phyloP scores from a whole-genome alignment of 768 basidiomycete species.

The Leccinum barrowsii region DNA sequence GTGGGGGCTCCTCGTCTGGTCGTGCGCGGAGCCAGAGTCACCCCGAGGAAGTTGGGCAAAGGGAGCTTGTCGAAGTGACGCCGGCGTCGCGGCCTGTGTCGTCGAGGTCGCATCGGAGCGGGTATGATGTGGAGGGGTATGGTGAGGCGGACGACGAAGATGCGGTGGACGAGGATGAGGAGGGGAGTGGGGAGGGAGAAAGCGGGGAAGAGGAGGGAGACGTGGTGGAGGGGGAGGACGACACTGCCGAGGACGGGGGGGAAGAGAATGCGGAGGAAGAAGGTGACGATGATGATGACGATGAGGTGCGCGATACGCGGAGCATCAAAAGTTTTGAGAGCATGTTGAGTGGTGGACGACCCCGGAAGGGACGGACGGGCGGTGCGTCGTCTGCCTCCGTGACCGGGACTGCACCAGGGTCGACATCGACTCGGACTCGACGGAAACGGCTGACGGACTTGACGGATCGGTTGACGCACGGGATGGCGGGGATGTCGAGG shows the following conservation, averaged over 20 bases:
- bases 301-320: constrained; percentile 51
- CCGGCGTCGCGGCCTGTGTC: constrained; percentile 47
- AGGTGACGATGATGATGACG: no score
- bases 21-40: constrained; percentile 4
- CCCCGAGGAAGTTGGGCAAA: constrained; percentile 39
- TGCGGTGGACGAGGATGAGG: constrained; percentile 4
- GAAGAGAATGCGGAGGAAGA: no score
- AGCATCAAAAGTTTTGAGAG: constrained; percentile 86
- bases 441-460: constrained; percentile 50
- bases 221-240: constrained; percentile 24
- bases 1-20: constrained; percentile 6
- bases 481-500: constrained; percentile 55
- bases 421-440: constrained; percentile 33
- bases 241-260: constrained; percentile 22
- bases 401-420: not conserved
- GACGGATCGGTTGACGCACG: constrained; percentile 73
- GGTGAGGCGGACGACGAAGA: constrained; percentile 10
- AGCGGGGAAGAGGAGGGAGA: constrained; percentile 24
- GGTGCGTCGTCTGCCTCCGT: not conserved
- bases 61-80: constrained; percentile 53
- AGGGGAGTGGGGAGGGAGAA: not conserved
- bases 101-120: constrained; percentile 30
- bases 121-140: constrained; percentile 17
- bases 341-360: constrained; percentile 55
- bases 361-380: constrained; percentile 6